phyloP scores from a whole-genome alignment of 208 protist species.

The Phytomonas sp. region DNA sequence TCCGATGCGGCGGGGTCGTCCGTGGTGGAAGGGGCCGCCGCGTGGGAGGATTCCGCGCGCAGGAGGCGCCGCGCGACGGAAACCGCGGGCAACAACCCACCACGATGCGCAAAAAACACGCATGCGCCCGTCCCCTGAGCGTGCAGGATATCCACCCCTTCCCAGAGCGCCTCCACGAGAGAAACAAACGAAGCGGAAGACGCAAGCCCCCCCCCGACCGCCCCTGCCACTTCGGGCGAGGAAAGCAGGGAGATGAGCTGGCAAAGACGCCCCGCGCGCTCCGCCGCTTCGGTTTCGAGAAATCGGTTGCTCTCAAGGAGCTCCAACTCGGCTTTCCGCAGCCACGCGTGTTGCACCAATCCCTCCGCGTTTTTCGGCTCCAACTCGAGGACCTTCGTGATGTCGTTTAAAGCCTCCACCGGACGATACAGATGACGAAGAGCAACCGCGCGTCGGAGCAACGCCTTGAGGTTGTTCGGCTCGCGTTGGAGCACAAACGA shows the following conservation, averaged over 20 bases:
- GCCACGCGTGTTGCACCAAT: constrained; percentile 7
- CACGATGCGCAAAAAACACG: too few species aligned
- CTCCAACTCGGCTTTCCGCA: constrained; percentile 23
- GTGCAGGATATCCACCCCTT: not conserved
- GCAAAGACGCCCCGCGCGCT: not conserved
- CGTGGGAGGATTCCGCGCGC: too few species aligned
- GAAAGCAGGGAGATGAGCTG: not conserved
- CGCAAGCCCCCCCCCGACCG: not conserved
- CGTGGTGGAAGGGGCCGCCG: too few species aligned
- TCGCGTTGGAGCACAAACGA: constrained; percentile 23
- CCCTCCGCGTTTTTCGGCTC: constrained; percentile 28
- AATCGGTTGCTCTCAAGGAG: constrained; percentile 9
- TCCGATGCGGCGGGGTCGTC: too few species aligned
- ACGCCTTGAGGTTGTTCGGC: constrained; percentile 32
- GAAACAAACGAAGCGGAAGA: not conserved
- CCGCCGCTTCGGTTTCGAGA: not conserved
- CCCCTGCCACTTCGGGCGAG: not conserved
- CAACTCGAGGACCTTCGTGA: constrained; percentile 11
- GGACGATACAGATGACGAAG: constrained; percentile 25
- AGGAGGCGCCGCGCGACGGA: too few species aligned
- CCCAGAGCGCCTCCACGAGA: not conserved
- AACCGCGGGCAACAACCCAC: too few species aligned
- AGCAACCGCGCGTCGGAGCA: constrained; percentile 25
- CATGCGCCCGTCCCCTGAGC: not conserved
- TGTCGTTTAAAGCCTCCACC: constrained; percentile 28